Base-by-base conservation (phyloP, 2,329 filamentous ascomycete genomes). In the Fusarium torreyae region DNA sequence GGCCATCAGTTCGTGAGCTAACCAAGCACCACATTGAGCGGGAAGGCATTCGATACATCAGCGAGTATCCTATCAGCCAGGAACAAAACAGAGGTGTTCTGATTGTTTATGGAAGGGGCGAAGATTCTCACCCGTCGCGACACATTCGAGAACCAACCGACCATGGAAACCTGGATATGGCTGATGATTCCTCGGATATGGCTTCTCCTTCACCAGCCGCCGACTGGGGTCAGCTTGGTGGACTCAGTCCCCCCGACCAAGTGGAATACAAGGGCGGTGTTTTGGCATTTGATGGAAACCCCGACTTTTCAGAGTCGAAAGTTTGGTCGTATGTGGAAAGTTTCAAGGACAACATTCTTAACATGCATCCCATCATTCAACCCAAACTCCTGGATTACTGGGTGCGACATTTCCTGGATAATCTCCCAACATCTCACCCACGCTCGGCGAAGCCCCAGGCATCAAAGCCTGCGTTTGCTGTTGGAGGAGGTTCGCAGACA, bases 91-190 rank as follows among this genome's bases (percentile, higher is more conserved):
- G 94, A 31, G 94, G 94, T 1, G 80, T 92, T 8, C 83, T 97
- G 40, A 88, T 92, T 24, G 83, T 95, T 3, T 94, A 92, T 78
- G 94, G 94, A 1, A 88, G 90, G 63, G 94, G 94, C 5, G 93
- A 97, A 79, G 92, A 92, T 33, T 83, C 86, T 26, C 89, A 91
- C 71, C 82, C 84, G 24, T 86, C 87, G 44, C 83, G 87, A 24
- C 82, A 79, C 9, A 80, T 83, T 33, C 82, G 80, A 57, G 81
- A 83, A 73, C 52, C 73, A 17, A 72, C 78, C 24, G 79, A 80
- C 15, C 76, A 82, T 42, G 82, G 80, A 18, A 77, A 74, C 6
- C 52, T 80, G n/a, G 82, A 82, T 31, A 80, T 81, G 53, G 76
- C 78, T 13, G 83, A 86, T 48, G 86, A 88, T 57, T 80, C 81